Evolutionary conservation across 169 alveolate species (phyloP), one percentile per base, ranked within the genome.

Genomic region (Eimeria acervulina): DNA sequence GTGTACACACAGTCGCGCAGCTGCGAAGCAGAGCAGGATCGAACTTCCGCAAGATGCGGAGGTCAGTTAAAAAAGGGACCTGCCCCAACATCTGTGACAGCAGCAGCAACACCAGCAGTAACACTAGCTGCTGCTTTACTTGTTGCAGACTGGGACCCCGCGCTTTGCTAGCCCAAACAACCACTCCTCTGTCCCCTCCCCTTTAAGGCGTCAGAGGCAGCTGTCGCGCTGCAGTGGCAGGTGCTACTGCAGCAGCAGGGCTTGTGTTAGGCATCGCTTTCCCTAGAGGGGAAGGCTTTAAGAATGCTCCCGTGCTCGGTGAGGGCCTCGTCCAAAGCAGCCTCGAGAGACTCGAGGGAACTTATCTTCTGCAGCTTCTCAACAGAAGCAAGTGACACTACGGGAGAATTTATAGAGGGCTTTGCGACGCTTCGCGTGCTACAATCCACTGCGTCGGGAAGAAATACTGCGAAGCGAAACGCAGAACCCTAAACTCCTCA

Each of bases 251-350:
- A 15, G 81, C 81, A 70, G 81, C 81, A 70, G 31, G 23, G 15
- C 28, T 28, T 70, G 81, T 70, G 28, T 33, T 33, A 83, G 47
- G 72, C 13, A 33, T 83, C 91, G 70, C 91, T 83, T 47, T 52
- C 93, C 47, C 52, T 38, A 17, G 93, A 85, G 5, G 93, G 93
- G 61, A 85, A 52, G 55, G 76, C 81, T 26, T 59, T 85, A 26
- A 59, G 59, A 28, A 59, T 70, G 80, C 81, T 59, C n/a, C 81
- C 93, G 40, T 61, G 93, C 47, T 85, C 93, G 38, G 93, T 85
- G 59, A 85, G 93, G 61, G 61, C 80, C 76, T 85, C 93, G 59
- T 85, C 80, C 5, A 85, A 42, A 6, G 81, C 93, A 21, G 76
- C 93, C 59, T 85, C 93, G 38, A 61, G 80, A 61, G 93, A 85